Conservation (phyloP, 306 rosid genomes). For the Comarum palustre region DNA sequence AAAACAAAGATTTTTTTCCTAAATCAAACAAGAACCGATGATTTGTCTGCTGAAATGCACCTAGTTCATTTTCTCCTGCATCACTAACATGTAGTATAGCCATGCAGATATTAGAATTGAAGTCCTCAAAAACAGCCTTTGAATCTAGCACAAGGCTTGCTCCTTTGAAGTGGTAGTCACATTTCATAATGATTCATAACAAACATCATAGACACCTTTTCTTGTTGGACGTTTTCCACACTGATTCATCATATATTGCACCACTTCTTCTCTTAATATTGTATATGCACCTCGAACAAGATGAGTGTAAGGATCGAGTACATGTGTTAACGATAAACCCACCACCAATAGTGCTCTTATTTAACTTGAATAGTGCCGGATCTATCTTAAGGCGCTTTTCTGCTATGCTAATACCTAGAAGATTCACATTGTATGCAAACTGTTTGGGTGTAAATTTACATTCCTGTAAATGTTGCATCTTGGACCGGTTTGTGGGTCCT, state of each 20-base stretch:
- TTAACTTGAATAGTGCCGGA: background rate
- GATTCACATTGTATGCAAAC: background rate
- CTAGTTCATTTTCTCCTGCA: background rate
- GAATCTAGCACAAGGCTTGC: constrained; percentile 10
- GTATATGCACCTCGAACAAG: background rate
- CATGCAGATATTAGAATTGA: background rate
- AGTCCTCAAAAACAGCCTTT: background rate
- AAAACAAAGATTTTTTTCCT: background rate
- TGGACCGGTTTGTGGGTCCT: too few relatives aligned
- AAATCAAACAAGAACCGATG: constrained; percentile 2
- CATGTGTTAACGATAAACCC: constrained; percentile 1
- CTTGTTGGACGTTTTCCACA: background rate
- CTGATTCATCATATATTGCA: background rate
- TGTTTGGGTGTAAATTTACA: too few relatives aligned
- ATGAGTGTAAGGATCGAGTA: background rate
- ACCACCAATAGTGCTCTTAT: background rate
- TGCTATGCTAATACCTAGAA: background rate
- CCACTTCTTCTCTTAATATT: background rate
- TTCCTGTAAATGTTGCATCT: too few relatives aligned
- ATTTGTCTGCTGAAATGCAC: constrained; percentile 11
- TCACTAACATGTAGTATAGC: background rate
- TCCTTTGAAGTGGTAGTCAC: background rate
- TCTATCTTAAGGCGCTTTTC: background rate
- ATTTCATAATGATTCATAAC: background rate
- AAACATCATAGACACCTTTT: background rate